Evolutionary conservation across 1,139 yeast genomes (phyloP), one percentile per base, ranked within the genome.

Genomic region (Debaryomycetaceae sp.): DNA sequence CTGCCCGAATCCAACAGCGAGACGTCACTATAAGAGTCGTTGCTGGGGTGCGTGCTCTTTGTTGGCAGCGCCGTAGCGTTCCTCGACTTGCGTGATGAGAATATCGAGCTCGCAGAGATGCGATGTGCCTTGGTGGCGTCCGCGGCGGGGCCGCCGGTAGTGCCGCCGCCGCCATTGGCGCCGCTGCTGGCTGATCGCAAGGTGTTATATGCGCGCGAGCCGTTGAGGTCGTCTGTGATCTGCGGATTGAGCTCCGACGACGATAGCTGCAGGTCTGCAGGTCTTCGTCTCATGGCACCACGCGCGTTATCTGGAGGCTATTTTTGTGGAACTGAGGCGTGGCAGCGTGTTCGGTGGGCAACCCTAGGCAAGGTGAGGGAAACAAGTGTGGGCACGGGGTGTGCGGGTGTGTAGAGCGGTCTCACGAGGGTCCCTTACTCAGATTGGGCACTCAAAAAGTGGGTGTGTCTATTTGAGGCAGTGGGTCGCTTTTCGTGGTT

Each of bases 21-120:
- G 12, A 48, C 37, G 39, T 65, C 72, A 31, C 65, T 58, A 25
- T 37, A 34, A 34, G 50, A 51, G 25, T 56, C 62, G 23, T 45
- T 49, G 3, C 22, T 34, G 17, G 23, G 20, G 13, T 16, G 28
- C 18, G 16, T 25, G 9, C 23, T 19, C 4, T 10, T 25, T n/a
- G n/a, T n/a, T n/a, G n/a, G n/a, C n/a, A n/a, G n/a, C n/a, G n/a
- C n/a, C n/a, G n/a, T 22, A 27, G 32, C 37, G 16, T 34, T 35
- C 30, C 42, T 48, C 5, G 30, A 33, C 18, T 33, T 33, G 12
- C 36, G 10, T 17, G 36, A 33, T 3, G 33, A 29, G 42, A 66
- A 66, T 14, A 66, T 56, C 16, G 69, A 61, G 23, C 64, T 55
- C n/a, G 66, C 51, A 18, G 66, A 56, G 35, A 56, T 55, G 32